Evolutionary conservation across 2,329 filamentous ascomycete species (phyloP).

Genomic region (Blumeria graminis): DNA sequence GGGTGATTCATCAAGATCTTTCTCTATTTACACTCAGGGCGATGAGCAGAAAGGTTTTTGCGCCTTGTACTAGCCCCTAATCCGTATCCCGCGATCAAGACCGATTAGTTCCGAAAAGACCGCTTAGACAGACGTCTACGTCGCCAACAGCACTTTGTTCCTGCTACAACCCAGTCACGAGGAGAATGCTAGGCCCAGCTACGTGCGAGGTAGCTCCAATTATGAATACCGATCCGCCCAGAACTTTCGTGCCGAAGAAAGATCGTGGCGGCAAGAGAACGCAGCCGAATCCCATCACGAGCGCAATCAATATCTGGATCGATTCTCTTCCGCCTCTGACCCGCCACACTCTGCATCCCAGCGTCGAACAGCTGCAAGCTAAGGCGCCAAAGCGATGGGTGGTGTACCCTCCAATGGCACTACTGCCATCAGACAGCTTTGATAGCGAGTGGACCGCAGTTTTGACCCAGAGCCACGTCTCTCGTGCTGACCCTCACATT

Average conservation of each 20-base stretch:
- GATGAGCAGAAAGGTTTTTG: no score
- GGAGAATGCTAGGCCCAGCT: no score
- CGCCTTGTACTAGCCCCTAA: no score
- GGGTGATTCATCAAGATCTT: no score
- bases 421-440: constrained; percentile 36
- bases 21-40: no score
- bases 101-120: no score
- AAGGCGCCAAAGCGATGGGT: constrained; percentile 29
- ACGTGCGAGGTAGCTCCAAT: not conserved
- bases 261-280: not conserved
- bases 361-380: constrained; percentile 4
- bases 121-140: no score
- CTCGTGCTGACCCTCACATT: not conserved
- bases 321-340: constrained; percentile 8
- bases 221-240: not conserved
- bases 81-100: no score
- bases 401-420: constrained; percentile 34
- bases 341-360: constrained; percentile 5
- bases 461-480: not conserved
- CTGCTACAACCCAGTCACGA: no score
- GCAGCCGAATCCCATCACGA: constrained; percentile 15
- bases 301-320: constrained; percentile 18
- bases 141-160: no score
- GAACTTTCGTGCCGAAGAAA: not conserved
- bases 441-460: constrained; percentile 16